phyloP scores from a whole-genome alignment of 108 stramenopile species.

The Mediolabrus comicus region DNA sequence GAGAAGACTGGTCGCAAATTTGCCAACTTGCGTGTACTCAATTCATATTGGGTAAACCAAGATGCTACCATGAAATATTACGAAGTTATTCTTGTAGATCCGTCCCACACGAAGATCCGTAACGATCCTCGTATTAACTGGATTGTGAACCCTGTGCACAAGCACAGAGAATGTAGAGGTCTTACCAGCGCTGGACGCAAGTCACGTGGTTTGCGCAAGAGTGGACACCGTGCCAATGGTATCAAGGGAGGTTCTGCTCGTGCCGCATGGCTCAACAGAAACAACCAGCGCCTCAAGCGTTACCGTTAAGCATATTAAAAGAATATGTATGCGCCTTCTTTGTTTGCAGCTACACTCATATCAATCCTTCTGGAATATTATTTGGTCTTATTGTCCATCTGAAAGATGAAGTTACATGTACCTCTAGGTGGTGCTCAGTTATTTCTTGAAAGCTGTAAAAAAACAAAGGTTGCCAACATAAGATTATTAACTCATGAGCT shows the following conservation, averaged over 20 bases:
- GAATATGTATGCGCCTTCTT: background rate
- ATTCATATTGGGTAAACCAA: slow-evolving; percentile 99
- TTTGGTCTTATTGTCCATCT: too few relatives aligned
- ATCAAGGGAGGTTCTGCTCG: slow-evolving; percentile 93
- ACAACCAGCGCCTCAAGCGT: slow-evolving; percentile 95
- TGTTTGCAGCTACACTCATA: background rate
- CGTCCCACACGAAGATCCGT: slow-evolving; percentile 93
- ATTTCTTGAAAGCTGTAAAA: background rate
- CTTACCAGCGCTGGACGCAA: slow-evolving; percentile 98
- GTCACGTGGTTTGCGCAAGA: slow-evolving; percentile 97
- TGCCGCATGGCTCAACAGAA: slow-evolving; percentile 96
- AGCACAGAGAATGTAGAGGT: slow-evolving; percentile 99
- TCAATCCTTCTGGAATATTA: background rate
- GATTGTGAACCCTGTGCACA: slow-evolving; percentile 99
- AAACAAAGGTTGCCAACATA: background rate
- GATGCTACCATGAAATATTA: slow-evolving; percentile 99
- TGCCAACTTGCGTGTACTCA: slow-evolving; percentile 97
- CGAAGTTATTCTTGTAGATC: slow-evolving; percentile 99
- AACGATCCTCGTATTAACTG: slow-evolving; percentile 99
- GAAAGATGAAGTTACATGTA: too few relatives aligned
- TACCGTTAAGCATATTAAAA: slow-evolving; percentile 83
- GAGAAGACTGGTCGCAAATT: slow-evolving; percentile 98
- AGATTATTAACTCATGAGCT: too few relatives aligned
- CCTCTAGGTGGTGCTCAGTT: too few relatives aligned
- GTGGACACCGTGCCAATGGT: slow-evolving; percentile 98